Base-by-base conservation (phyloP, 495 filamentous ascomycete genomes). In the Ramalina intermedia region DNA sequence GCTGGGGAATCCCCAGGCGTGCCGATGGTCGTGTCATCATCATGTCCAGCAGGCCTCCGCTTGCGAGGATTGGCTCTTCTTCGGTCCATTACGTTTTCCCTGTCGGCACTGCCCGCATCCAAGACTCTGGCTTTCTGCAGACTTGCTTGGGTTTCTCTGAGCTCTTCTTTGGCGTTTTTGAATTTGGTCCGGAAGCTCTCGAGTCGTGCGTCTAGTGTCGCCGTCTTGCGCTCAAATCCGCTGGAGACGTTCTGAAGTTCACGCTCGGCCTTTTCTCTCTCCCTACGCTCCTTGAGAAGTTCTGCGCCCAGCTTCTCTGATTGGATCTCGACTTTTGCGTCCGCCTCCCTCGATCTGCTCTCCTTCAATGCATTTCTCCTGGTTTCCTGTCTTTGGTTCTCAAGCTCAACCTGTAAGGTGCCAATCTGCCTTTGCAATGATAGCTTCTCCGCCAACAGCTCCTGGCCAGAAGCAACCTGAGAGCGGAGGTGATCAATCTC, bases 401-500 rank as follows among this genome's bases (percentile, higher is more conserved):
- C 85, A 8, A 94, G 70, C 57, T 91, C 82, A 38, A 86, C 75
- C 57, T 94, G 82, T 4, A 90, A 58, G 4, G 80, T 76, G 57
- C 69, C 81, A 36, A 94, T 60, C 61, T 87, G 80, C 24, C 83
- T 74, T 56, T 88, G 78, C 13, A 95, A 62, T 14, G 79, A 73
- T 16, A 87, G 63, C 54, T 91, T 94, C 56, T 89, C 84, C 2
- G 80, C 67, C 23, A 88, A 67, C 6, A 82, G 61, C 6, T 71
- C 69, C 54, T 86, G 80, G 37, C 84, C 71, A 21, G 77, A 75
- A 14, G 71, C 65, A 20, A 76, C 72, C 61, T 94, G 85, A 2
- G 79, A 73, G 51, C 76, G 73, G 12, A 94, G 69, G 57, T 86
- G 80, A 46, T 94, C 85, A 7, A 93, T 53, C 59, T 94, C 88